Evolutionary conservation across 2,329 filamentous ascomycete genomes (phyloP).

Genomic region (Nothophaeocryptopus gaeumannii): DNA sequence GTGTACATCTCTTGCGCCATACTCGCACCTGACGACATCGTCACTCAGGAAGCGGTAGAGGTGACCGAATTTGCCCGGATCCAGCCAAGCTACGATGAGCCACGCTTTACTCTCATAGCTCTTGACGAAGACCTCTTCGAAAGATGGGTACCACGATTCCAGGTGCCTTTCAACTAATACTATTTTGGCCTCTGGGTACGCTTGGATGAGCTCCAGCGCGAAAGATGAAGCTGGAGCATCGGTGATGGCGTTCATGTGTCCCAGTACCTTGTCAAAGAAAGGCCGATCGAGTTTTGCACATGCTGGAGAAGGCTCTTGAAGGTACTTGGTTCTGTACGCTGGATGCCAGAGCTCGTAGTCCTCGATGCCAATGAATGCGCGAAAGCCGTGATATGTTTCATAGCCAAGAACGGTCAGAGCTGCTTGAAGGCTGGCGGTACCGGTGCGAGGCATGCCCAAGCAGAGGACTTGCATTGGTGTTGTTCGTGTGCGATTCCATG

Average conservation of each 20-base stretch:
- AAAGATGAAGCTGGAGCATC: slow-evolving; percentile 30
- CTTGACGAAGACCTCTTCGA: not conserved
- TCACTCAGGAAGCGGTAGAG: not conserved
- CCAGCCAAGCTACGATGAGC: not conserved
- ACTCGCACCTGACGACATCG: slow-evolving; percentile 10
- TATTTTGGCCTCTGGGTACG: slow-evolving; percentile 28
- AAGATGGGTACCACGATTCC: slow-evolving; percentile 24
- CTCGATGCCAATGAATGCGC: not conserved
- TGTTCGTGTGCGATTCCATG: not conserved
- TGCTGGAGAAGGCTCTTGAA: not conserved
- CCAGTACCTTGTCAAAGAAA: slow-evolving; percentile 33
- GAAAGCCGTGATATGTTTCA: slow-evolving; percentile 1
- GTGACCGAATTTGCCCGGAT: not conserved
- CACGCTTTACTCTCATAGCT: not conserved
- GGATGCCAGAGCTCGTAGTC: not conserved
- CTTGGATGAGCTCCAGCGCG: slow-evolving; percentile 25
- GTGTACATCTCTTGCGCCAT: not conserved
- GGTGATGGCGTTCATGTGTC: slow-evolving; percentile 30
- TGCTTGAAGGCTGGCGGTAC: not conserved
- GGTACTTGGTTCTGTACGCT: slow-evolving; percentile 3
- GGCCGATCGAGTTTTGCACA: not conserved
- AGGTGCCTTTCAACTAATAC: slow-evolving; percentile 24
- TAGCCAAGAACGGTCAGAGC: not conserved
- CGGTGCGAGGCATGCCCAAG: not conserved
- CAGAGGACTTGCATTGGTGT: slow-evolving; percentile 1